Percentiles rank a stretch among this genome's conserved stretches.
Evolutionary conservation across 768 basidiomycete genomes (phyloP).

Genomic region (Ramaria rubella): DNA sequence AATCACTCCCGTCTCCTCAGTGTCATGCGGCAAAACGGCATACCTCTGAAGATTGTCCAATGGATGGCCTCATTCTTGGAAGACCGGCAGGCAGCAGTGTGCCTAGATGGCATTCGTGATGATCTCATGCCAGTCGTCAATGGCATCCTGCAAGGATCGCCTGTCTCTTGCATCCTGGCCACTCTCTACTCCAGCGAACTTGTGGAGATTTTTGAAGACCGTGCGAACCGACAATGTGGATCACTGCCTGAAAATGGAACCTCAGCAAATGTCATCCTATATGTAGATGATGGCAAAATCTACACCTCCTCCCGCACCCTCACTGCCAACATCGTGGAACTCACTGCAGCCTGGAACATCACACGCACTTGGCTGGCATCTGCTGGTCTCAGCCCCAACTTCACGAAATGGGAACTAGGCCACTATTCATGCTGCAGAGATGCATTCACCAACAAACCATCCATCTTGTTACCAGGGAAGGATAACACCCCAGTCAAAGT

Average conservation of each 20-base stretch:
- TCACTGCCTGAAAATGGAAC: no score
- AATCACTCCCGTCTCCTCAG: conserved; percentile 15
- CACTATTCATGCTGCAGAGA: background rate
- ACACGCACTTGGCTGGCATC: background rate
- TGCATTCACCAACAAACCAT: background rate
- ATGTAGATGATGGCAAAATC: conserved; percentile 16
- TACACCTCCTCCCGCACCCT: conserved; percentile 9
- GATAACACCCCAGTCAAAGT: background rate
- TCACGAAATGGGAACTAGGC: no score
- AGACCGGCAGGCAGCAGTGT: conserved; percentile 11
- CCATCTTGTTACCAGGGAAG: background rate
- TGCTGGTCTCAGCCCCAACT: conserved; percentile 7
- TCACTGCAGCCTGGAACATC: background rate
- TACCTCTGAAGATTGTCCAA: conserved; percentile 10
- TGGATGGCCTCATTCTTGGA: conserved; percentile 13
- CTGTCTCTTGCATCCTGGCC: no score
- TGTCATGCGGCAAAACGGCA: conserved; percentile 3
- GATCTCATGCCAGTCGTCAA: no score
- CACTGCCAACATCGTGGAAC: background rate
- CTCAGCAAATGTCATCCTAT: background rate
- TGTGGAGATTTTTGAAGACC: background rate
- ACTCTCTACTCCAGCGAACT: background rate
- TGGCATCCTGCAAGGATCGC: no score
- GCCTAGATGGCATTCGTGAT: no score
- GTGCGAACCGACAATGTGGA: background rate